A percentile compares a stretch with the other conserved stretches of the same genome.
These are phyloP conservation scores for Chrysoporthe austroafricana DNA, from an alignment of 2,329 filamentous ascomycete genomes.

Conservation along the genomic window DNA sequence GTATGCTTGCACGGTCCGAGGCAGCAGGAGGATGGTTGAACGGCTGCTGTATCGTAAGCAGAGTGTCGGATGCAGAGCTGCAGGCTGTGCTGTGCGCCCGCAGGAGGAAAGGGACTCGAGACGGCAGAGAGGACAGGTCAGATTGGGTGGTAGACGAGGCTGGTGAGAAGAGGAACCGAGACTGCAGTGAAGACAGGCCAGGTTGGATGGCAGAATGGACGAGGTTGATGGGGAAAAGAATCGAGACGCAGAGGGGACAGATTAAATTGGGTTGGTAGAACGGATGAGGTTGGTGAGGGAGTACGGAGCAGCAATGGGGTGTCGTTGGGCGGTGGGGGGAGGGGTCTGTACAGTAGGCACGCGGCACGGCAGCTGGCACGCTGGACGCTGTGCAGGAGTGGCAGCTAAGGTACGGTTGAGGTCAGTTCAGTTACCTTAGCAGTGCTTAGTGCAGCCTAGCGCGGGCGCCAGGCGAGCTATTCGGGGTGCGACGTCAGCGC, in stretches of 20 bases:
- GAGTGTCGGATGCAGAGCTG: background rate
- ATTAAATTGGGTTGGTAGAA: background rate
- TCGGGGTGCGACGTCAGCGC: background rate
- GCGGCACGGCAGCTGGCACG: too few relatives aligned
- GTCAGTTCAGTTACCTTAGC: background rate
- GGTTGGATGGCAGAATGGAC: too few relatives aligned
- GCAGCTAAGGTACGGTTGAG: background rate
- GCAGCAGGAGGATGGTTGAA: background rate
- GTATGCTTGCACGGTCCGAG: background rate
- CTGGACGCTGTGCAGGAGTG: too few relatives aligned
- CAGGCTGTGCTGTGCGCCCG: background rate
- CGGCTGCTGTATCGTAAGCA: background rate
- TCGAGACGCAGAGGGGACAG: background rate
- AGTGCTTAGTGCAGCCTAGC: too few relatives aligned
- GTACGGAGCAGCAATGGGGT: background rate
- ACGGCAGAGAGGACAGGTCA: background rate
- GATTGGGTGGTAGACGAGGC: background rate
- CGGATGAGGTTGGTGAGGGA: background rate
- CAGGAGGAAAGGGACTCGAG: background rate
- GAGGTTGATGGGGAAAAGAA: too few relatives aligned
- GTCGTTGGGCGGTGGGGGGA: slow-evolving; percentile 9
- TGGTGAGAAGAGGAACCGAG: too few relatives aligned
- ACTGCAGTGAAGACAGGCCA: too few relatives aligned
- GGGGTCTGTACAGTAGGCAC: background rate
- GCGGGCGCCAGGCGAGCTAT: background rate